Evolutionary conservation across 805 yeast genomes (phyloP).

Genomic region (Hanseniaspora mollemarum): DNA sequence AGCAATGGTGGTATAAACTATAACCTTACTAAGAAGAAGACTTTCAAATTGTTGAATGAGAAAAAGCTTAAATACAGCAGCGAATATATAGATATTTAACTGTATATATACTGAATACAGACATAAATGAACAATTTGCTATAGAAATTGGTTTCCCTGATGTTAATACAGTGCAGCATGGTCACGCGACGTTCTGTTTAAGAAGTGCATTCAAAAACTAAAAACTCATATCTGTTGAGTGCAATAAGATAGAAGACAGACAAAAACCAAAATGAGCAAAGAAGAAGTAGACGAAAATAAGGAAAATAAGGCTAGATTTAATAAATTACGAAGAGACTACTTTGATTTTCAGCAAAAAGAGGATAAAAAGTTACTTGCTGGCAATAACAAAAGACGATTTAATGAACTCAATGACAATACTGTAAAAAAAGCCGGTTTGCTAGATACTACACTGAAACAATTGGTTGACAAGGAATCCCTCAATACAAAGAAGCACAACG

Average conservation of each 20-base stretch:
- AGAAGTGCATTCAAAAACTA: too few relatives aligned
- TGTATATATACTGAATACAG: neutral
- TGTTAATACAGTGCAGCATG: too few relatives aligned
- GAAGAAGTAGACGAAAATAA: neutral
- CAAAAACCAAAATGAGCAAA: neutral
- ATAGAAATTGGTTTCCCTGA: neutral
- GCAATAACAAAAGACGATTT: neutral
- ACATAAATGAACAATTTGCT: too few relatives aligned
- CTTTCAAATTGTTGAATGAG: slow-evolving; percentile 8
- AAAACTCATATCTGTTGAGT: too few relatives aligned
- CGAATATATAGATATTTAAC: slow-evolving; percentile 9
- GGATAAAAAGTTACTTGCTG: neutral
- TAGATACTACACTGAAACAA: slow-evolving; percentile 1
- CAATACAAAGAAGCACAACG: neutral
- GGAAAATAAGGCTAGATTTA: neutral
- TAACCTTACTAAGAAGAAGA: slow-evolving; percentile 14
- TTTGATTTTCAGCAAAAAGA: neutral
- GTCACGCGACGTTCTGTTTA: too few relatives aligned
- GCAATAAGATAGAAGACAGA: too few relatives aligned
- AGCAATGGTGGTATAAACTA: slow-evolving; percentile 15
- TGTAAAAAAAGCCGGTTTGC: neutral
- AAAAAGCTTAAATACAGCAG: slow-evolving; percentile 10
- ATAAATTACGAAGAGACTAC: neutral
- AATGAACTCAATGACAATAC: neutral
- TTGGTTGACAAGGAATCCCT: neutral